Evolutionary conservation across 441 rosid species (phyloP).

Genomic region (Adansonia rubrostipa): DNA sequence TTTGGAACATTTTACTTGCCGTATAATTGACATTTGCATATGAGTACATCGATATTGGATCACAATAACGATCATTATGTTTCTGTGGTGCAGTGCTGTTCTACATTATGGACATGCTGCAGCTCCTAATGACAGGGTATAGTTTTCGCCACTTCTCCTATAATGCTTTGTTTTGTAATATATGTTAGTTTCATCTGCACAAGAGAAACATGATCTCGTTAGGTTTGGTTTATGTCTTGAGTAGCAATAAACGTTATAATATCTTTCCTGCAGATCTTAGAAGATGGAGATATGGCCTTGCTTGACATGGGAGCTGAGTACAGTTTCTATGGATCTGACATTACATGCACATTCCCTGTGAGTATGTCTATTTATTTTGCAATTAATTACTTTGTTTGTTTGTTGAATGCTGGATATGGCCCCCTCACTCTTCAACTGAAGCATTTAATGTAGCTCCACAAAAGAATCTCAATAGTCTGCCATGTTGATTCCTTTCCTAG

Average conservation of each 20-base stretch:
- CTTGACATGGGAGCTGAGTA: conserved; percentile 98
- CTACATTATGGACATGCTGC: conserved; percentile 98
- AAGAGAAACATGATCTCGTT: neutral
- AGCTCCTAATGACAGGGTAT: conserved; percentile 96
- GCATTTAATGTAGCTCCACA: conserved; percentile 12
- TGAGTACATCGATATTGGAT: conserved; percentile 11
- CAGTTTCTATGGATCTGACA: conserved; percentile 85
- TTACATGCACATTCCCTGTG: conserved; percentile 89
- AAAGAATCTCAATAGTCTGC: neutral
- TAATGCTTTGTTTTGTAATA: neutral
- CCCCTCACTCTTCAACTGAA: neutral
- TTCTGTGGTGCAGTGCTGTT: conserved; percentile 65
- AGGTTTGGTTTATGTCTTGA: neutral
- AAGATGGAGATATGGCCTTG: conserved; percentile 92
- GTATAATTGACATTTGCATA: conserved; percentile 15
- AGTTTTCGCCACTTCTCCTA: conserved; percentile 20
- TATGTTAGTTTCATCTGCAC: conserved; percentile 1
- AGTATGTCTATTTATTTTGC: conserved; percentile 35
- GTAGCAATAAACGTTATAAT: neutral
- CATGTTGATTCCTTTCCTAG: conserved; percentile 3
- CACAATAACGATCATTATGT: conserved; percentile 23
- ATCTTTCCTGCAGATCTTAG: conserved; percentile 61
- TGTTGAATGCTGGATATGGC: conserved; percentile 23
- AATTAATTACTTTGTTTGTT: conserved; percentile 13
- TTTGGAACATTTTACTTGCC: conserved; percentile 5